Conservation (phyloP, 2,329 filamentous ascomycete species). For the Fusarium sp. region DNA sequence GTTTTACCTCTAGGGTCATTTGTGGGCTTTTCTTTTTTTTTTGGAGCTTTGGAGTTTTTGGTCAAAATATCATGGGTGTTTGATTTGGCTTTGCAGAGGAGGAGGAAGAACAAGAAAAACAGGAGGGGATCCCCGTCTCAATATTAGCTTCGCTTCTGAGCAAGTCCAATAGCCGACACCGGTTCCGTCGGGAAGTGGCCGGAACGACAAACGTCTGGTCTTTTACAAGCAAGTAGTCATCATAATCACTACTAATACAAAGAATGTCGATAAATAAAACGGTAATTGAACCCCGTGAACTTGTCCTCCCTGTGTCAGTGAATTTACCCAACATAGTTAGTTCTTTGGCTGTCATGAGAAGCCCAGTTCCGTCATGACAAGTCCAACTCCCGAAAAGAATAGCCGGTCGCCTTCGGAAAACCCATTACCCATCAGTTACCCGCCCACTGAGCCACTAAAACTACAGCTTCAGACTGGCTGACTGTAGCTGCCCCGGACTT, state of each 20-base stretch:
- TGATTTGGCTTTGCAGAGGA: slow-evolving; percentile 11
- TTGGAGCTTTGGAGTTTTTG: slow-evolving; percentile 4
- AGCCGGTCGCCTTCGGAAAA: slow-evolving; percentile 44
- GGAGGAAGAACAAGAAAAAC: background rate
- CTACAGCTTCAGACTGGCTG: slow-evolving; percentile 10
- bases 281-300: slow-evolving; percentile 35
- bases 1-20: background rate
- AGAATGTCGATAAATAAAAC: slow-evolving; percentile 22
- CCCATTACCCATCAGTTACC: slow-evolving; percentile 38
- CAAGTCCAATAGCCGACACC: slow-evolving; percentile 24
- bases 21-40: background rate
- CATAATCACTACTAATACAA: slow-evolving; percentile 34
- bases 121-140: background rate
- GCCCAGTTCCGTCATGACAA: slow-evolving; percentile 32
- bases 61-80: slow-evolving; percentile 20
- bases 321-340: slow-evolving; percentile 17
- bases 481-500: slow-evolving; percentile 35
- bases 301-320: background rate
- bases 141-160: background rate
- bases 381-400: slow-evolving; percentile 45
- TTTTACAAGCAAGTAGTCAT: slow-evolving; percentile 15
- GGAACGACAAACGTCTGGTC: slow-evolving; percentile 9
- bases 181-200: slow-evolving; percentile 35
- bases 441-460: slow-evolving; percentile 29
- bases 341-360: slow-evolving; percentile 22